Conservation (phyloP, 225 moss, liverwort and hornwort species). For the Bryoerythrophyllum caledonicum region DNA sequence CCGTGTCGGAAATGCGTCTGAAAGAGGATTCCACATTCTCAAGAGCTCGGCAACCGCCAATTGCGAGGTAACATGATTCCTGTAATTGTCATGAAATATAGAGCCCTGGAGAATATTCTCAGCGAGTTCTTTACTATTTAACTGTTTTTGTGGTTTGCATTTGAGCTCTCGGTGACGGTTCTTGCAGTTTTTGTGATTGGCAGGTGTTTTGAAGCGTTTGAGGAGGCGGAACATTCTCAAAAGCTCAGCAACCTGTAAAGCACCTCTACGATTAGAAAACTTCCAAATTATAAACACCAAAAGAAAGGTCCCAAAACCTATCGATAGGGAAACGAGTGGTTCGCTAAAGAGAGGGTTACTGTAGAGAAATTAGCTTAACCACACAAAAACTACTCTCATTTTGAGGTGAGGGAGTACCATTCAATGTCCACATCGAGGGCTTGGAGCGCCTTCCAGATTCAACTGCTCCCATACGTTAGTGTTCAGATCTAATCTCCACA, state of each 20-base stretch:
- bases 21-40: not conserved
- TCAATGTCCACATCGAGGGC: constrained; percentile 80
- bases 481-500: constrained; percentile 77
- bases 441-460: constrained; percentile 78
- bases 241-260: too few species aligned
- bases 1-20: not conserved
- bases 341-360: not conserved
- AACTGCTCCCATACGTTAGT: constrained; percentile 91
- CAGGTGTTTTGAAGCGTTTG: not conserved
- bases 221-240: not conserved
- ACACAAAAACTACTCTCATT: constrained; percentile 13
- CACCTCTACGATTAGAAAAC: constrained; percentile 43
- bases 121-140: too few species aligned
- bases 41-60: not conserved
- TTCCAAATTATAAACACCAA: constrained; percentile 15
- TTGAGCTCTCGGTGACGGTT: too few species aligned
- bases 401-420: constrained; percentile 50
- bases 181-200: not conserved
- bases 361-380: constrained; percentile 13
- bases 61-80: too few species aligned
- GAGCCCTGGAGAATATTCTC: too few species aligned
- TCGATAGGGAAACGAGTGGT: not conserved
- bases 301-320: constrained; percentile 6
- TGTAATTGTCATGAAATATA: too few species aligned
- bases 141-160: too few species aligned